Evolutionary conservation across 2,329 filamentous ascomycete genomes (phyloP).

Genomic region (Pseudogymnoascus sp.): DNA sequence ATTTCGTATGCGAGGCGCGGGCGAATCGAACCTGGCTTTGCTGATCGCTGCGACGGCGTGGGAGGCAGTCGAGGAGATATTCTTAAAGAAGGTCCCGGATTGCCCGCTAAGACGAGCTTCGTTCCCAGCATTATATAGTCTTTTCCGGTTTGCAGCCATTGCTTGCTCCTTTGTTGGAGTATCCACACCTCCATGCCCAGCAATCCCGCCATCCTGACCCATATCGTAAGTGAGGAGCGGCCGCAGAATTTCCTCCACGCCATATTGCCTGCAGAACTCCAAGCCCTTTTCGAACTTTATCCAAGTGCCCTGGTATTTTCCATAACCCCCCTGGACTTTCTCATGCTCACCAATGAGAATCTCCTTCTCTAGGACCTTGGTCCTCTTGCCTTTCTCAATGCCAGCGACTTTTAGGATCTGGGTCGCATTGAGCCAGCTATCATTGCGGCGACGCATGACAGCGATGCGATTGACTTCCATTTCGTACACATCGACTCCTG

Average conservation of each 20-base stretch:
- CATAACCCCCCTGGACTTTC: constrained; percentile 96
- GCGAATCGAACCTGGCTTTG: constrained; percentile 89
- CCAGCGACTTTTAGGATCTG: constrained; percentile 97
- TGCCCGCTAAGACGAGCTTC: constrained; percentile 59
- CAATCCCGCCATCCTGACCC: constrained; percentile 62
- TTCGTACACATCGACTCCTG: constrained; percentile 92
- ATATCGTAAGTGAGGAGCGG: constrained; percentile 75
- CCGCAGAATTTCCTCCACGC: constrained; percentile 66
- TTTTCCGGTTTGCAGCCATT: constrained; percentile 90
- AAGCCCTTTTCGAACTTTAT: constrained; percentile 88
- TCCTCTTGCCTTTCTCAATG: constrained; percentile 94
- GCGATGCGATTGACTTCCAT: constrained; percentile 93
- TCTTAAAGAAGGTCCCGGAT: constrained; percentile 90
- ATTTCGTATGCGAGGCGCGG: constrained; percentile 55
- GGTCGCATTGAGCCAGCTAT: constrained; percentile 96
- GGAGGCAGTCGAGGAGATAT: constrained; percentile 87
- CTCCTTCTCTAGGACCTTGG: constrained; percentile 96
- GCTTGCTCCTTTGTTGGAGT: constrained; percentile 98
- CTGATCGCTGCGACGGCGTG: constrained; percentile 93
- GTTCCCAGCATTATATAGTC: constrained; percentile 70
- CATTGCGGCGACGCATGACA: constrained; percentile 90
- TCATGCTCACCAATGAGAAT: constrained; percentile 94
- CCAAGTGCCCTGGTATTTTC: constrained; percentile 99
- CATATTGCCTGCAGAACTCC: constrained; percentile 78
- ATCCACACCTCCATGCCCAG: constrained; percentile 69